Conservation (phyloP, 345 rosid genomes). For the Sisymbrium irio region DNA sequence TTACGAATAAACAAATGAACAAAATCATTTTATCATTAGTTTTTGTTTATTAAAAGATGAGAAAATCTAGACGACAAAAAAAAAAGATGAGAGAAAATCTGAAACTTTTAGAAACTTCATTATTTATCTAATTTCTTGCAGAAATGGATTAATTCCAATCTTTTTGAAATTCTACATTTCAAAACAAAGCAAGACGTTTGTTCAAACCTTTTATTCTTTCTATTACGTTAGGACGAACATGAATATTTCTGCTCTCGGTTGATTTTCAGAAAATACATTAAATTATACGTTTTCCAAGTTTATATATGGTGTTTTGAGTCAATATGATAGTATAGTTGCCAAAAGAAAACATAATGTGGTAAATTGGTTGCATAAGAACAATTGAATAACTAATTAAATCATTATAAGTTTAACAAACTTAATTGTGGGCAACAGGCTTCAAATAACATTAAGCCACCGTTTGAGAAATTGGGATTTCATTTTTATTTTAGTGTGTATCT, state of each 20-base stretch:
- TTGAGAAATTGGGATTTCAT: slow-evolving; percentile 10
- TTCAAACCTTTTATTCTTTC: not conserved
- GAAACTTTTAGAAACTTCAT: not conserved
- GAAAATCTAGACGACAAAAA: not conserved
- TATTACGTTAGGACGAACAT: not conserved
- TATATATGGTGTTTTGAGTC: not conserved
- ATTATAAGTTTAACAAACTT: not conserved
- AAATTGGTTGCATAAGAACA: not conserved
- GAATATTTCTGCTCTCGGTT: not conserved
- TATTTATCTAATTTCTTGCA: not conserved
- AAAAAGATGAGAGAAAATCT: not conserved
- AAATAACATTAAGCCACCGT: slow-evolving; percentile 4
- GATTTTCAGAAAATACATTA: too few species aligned
- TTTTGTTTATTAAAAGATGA: not conserved
- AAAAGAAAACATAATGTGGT: not conserved
- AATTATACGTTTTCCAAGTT: not conserved
- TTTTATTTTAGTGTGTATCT: not conserved
- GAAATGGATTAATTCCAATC: not conserved
- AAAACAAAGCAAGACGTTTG: not conserved
- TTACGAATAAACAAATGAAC: not conserved
- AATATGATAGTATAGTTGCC: not conserved
- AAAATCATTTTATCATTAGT: too few species aligned
- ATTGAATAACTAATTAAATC: not conserved
- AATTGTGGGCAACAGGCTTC: slow-evolving; percentile 12
- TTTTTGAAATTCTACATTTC: not conserved